phyloP scores from a whole-genome alignment of 1,284 basidiomycete species.

The Naganishia sp. region DNA sequence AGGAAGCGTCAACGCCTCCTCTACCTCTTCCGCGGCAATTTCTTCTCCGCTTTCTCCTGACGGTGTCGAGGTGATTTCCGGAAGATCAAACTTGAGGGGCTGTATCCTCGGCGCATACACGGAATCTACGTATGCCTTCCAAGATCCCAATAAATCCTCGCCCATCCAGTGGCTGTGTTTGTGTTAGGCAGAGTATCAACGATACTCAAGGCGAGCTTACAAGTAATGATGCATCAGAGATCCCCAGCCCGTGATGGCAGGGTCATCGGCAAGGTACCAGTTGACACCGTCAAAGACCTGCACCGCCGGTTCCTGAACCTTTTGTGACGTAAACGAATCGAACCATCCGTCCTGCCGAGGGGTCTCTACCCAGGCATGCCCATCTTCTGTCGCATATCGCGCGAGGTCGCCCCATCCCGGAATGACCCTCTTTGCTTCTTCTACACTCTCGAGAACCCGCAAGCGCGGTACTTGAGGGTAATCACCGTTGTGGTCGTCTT shows the following conservation, averaged over 20 bases:
- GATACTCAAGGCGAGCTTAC: not conserved
- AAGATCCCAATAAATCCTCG: constrained; percentile 30
- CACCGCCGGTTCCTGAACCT: constrained; percentile 10
- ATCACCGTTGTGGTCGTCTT: constrained; percentile 23
- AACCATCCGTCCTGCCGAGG: not conserved
- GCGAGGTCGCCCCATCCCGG: constrained; percentile 8
- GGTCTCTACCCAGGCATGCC: not conserved
- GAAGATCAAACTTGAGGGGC: not conserved
- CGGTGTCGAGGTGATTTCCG: not conserved
- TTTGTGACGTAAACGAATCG: not conserved
- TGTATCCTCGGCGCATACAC: not conserved
- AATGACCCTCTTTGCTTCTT: constrained; percentile 12
- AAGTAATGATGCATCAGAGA: constrained; percentile 32
- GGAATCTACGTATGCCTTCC: constrained; percentile 21
- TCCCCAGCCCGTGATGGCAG: constrained; percentile 30
- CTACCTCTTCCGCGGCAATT: not conserved
- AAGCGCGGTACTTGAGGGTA: constrained; percentile 29
- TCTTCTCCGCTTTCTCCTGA: not conserved
- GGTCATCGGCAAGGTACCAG: constrained; percentile 33
- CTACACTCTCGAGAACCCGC: constrained; percentile 2
- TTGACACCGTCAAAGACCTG: constrained; percentile 21
- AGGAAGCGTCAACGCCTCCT: not conserved
- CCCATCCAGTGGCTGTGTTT: constrained; percentile 29
- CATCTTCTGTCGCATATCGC: constrained; percentile 9
- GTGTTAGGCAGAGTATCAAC: not conserved